Base-by-base conservation (phyloP, 2,329 filamentous ascomycete species). In the Sporothrix humicola region DNA sequence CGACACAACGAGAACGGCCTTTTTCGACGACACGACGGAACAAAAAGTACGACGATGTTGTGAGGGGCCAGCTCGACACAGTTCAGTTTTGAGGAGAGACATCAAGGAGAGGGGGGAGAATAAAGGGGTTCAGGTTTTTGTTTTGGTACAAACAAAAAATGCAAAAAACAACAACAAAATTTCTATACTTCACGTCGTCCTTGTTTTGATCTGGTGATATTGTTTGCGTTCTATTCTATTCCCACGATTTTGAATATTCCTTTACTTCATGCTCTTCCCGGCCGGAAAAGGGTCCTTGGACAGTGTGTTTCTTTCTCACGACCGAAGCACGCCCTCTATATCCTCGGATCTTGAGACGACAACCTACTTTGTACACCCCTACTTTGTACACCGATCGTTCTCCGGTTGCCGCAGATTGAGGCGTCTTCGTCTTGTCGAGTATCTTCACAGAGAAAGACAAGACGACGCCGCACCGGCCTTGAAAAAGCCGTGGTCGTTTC, bases 401-500 rank as follows among this genome's bases (percentile, higher is more conserved):
- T 84, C 83, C 85, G 77, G 52, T 83, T 71, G 88, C 87, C 88
- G 87, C 82, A 89, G 85, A 90, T 88, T 80, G 79, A 88, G 75
- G 69, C 20, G 13, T 56, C 20, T 37, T 31, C 31, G 31, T 31
- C 31, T 3, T n/a, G 31, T 31, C 5, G 31, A 31, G n/a, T n/a
- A n/a, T n/a, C n/a, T n/a, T n/a, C n/a, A n/a, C n/a, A n/a, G n/a
- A n/a, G n/a, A n/a, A n/a, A n/a, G n/a, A n/a, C n/a, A n/a, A n/a
- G n/a, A n/a, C n/a, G n/a, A 23, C 10, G 46, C 2, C 65, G 23
- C 31, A n/a, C 56, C 84, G 87, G 84, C 87, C 86, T 86, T 84
- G 83, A 85, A 88, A 89, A 89, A 90, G 87, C 88, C 81, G 87
- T 88, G 84, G 83, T 84, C 83, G 82, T 81, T 82, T 89, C 87